Percentiles rank a stretch among this genome's conserved stretches.
Conservation (phyloP, 305 asterid genomes). For the Fraxinus xanthoxyloides region DNA sequence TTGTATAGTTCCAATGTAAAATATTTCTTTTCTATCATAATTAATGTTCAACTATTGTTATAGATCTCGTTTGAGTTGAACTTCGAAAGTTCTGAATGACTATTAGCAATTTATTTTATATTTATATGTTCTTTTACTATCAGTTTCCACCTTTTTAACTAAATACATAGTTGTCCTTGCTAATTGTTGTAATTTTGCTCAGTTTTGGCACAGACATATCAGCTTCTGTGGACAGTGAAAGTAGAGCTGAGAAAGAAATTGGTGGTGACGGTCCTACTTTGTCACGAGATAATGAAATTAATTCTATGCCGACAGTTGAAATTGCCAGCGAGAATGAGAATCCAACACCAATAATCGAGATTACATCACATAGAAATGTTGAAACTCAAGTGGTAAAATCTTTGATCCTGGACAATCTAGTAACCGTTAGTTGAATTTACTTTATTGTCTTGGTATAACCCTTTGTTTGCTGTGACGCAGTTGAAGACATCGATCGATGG, state of each 20-base stretch:
- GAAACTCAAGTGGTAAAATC: conserved; percentile 44
- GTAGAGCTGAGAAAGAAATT: conserved; percentile 36
- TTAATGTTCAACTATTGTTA: neutral
- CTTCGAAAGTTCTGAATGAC: neutral
- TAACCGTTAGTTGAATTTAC: neutral
- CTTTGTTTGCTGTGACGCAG: conserved; percentile 36
- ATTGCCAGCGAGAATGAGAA: conserved; percentile 29
- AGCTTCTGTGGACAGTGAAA: conserved; percentile 41
- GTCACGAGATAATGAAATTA: conserved; percentile 43
- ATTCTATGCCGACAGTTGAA: conserved; percentile 42
- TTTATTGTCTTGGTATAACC: neutral
- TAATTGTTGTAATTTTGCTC: conserved; percentile 14
- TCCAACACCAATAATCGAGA: conserved; percentile 37
- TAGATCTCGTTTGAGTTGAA: neutral
- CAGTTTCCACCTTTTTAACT: neutral
- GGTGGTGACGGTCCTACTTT: conserved; percentile 25
- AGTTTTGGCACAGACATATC: conserved; percentile 48
- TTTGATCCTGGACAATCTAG: conserved; percentile 11
- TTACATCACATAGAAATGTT: conserved; percentile 27
- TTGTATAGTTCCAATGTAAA: neutral
- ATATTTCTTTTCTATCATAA: neutral
- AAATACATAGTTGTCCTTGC: neutral
- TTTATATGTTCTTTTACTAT: neutral
- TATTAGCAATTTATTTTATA: neutral
- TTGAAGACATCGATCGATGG: conserved; percentile 28